Evolutionary conservation across 2,329 filamentous ascomycete genomes (phyloP).

Genomic region (Fusarium sp.): DNA sequence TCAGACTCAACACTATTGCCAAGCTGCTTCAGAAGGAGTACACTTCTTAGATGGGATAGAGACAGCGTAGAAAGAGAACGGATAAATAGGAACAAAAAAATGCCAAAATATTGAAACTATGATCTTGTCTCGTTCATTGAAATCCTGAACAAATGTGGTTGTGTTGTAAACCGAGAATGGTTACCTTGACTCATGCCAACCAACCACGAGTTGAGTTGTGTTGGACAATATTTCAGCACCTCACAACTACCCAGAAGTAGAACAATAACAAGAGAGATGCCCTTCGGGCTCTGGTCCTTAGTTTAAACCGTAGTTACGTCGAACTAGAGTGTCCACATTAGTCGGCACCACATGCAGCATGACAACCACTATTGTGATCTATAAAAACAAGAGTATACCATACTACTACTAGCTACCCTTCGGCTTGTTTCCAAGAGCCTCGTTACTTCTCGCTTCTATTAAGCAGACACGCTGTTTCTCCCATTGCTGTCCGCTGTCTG

Average conservation of each 20-base stretch:
- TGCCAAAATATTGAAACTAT: constrained; percentile 15
- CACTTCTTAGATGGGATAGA: constrained; percentile 52
- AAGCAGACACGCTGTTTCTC: constrained; percentile 37
- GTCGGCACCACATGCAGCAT: not conserved
- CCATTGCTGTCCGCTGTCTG: constrained; percentile 25
- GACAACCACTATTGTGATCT: not conserved
- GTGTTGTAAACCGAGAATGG: not conserved
- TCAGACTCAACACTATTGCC: constrained; percentile 71
- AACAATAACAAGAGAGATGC: no score
- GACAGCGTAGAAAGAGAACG: constrained; percentile 19
- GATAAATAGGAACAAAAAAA: constrained; percentile 30
- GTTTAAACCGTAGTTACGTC: no score
- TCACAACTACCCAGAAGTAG: not conserved
- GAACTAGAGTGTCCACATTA: no score
- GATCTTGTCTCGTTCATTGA: not conserved
- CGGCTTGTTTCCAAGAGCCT: constrained; percentile 25
- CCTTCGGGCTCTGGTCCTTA: no score
- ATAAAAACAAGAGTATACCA: not conserved
- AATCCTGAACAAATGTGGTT: not conserved
- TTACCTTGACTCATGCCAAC: not conserved
- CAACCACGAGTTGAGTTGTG: not conserved
- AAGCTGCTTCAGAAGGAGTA: constrained; percentile 73
- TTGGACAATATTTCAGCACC: not conserved
- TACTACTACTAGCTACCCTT: not conserved
- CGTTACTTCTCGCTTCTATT: constrained; percentile 41